Conservation (phyloP, 225 moss, liverwort and hornwort species). For the Antitrichia curtipendula region DNA sequence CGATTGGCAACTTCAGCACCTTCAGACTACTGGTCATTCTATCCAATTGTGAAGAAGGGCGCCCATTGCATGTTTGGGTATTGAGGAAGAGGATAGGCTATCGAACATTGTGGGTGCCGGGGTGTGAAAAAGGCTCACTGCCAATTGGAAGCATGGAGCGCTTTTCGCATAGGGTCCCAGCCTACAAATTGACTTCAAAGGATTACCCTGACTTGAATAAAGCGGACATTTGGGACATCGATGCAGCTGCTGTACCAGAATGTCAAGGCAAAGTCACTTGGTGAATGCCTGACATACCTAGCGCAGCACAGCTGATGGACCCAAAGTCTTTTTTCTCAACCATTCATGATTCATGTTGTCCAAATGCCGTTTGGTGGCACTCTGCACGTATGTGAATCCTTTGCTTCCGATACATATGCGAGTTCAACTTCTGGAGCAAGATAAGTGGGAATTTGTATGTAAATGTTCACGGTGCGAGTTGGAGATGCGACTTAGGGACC, state of each 20-base stretch:
- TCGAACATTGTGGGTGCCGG: slow-evolving; percentile 42
- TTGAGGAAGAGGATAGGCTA: slow-evolving; percentile 27
- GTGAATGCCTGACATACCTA: neutral
- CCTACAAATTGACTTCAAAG: slow-evolving; percentile 16
- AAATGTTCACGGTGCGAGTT: slow-evolving; percentile 49
- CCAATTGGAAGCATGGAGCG: neutral
- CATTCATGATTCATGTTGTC: neutral
- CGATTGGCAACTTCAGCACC: neutral
- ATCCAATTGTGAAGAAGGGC: slow-evolving; percentile 6
- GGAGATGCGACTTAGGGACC: slow-evolving; percentile 31
- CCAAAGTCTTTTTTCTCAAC: neutral
- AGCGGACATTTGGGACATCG: slow-evolving; percentile 38
- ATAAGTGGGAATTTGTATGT: slow-evolving; percentile 59
- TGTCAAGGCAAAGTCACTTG: slow-evolving; percentile 19
- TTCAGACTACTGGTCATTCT: slow-evolving; percentile 28
- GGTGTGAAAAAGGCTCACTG: slow-evolving; percentile 2
- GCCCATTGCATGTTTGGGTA: neutral
- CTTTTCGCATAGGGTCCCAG: slow-evolving; percentile 41
- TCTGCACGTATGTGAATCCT: slow-evolving; percentile 40
- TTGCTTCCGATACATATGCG: slow-evolving; percentile 41
- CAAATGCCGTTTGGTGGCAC: slow-evolving; percentile 50
- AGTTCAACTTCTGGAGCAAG: slow-evolving; percentile 21
- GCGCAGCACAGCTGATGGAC: neutral
- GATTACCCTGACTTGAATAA: slow-evolving; percentile 15
- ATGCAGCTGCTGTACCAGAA: slow-evolving; percentile 30